Evolutionary conservation across 1,139 yeast species (phyloP).

Genomic region (Yamadazyma membranifaciens): DNA sequence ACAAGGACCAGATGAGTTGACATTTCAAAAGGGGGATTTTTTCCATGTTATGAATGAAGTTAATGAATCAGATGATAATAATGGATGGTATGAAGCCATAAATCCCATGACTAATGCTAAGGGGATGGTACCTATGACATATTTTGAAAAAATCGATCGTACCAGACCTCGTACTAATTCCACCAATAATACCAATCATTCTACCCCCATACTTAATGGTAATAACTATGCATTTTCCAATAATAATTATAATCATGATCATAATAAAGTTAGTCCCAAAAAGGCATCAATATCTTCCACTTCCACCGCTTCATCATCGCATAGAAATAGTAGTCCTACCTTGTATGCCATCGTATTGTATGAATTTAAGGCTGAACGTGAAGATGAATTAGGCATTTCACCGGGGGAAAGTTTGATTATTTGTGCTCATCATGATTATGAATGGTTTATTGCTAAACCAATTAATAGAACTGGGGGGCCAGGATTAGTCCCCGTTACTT

Average conservation of each 20-base stretch:
- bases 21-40: constrained; percentile 80
- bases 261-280: constrained; percentile 1
- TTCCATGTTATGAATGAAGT: constrained; percentile 69
- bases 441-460: constrained; percentile 98
- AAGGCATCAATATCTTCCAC: constrained; percentile 4
- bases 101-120: constrained; percentile 75
- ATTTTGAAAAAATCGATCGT: constrained; percentile 78
- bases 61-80: constrained; percentile 37
- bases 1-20: constrained; percentile 79
- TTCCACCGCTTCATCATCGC: constrained; percentile 7
- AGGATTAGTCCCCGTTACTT: constrained; percentile 89
- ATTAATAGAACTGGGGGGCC: constrained; percentile 96
- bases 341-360: constrained; percentile 55
- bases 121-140: constrained; percentile 86
- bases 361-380: constrained; percentile 85
- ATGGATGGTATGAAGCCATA: constrained; percentile 85
- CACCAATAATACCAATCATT: background rate
- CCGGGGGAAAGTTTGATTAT: constrained; percentile 90
- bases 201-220: background rate
- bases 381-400: constrained; percentile 77
- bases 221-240: too few species aligned
- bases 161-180: constrained; percentile 34
- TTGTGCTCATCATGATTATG: constrained; percentile 94
- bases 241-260: background rate
- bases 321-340: constrained; percentile 30